Evolutionary conservation across 768 basidiomycete genomes (phyloP).

Genomic region (Lactarius akahatsu): DNA sequence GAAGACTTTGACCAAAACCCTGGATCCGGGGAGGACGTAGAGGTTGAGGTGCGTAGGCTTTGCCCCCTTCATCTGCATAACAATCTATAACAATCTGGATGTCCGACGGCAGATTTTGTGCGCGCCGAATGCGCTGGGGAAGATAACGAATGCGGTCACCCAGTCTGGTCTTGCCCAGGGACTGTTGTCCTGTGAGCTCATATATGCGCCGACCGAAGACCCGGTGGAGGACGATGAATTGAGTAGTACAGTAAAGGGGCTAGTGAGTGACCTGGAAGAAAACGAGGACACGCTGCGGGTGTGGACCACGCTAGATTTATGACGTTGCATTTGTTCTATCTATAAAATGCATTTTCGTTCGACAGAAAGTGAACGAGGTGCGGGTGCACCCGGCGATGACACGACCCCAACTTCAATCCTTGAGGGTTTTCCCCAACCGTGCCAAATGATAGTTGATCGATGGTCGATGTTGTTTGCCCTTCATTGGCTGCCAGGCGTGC

Average conservation of each 20-base stretch:
- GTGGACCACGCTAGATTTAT: constrained; percentile 28
- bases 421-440: constrained; percentile 70
- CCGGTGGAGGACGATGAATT: constrained; percentile 29
- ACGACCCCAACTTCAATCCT: constrained; percentile 34
- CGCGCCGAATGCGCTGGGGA: constrained; percentile 21
- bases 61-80: neutral
- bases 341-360: neutral
- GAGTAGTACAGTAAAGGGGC: constrained; percentile 13
- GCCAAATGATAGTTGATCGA: constrained; percentile 91
- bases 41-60: constrained; percentile 23
- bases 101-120: constrained; percentile 24
- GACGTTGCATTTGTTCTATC: constrained; percentile 2
- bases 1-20: constrained; percentile 27
- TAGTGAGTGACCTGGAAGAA: constrained; percentile 27
- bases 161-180: constrained; percentile 20
- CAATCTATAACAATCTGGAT: neutral
- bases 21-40: constrained; percentile 5
- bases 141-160: constrained; percentile 18
- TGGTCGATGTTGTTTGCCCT: constrained; percentile 64
- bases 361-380: neutral
- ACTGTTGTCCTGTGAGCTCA: constrained; percentile 26
- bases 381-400: neutral
- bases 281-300: constrained; percentile 28
- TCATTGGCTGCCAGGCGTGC: constrained; percentile 51
- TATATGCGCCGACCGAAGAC: constrained; percentile 29